Evolutionary conservation across 495 filamentous ascomycete species (phyloP), one percentile per base, ranked within the genome.

Genomic region (Hyaloscypha variabilis): DNA sequence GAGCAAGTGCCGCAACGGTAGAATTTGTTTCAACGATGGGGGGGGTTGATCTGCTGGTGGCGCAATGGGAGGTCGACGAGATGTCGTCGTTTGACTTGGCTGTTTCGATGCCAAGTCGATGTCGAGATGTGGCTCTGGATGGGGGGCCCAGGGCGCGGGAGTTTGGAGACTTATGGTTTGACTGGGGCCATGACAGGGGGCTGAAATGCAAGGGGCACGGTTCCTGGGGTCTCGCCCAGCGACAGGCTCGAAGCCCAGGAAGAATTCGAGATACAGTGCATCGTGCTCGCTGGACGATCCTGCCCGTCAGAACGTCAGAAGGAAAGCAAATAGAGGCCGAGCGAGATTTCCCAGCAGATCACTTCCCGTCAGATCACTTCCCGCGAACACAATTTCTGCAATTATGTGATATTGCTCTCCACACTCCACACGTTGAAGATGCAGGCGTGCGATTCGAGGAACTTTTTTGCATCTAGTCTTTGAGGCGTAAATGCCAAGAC

Each of bases 1-100:
- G 39, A 46, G 13, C 31, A 46, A 46, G 10, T 46, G 39, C 17
- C 17, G 31, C 31, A 34, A 6, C 31, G n/a, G 2, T 46, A 10
- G 39, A 46, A 46, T 17, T 46, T 46, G 17, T 46, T 34, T 34
- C 31, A 19, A 46, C 17, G 39, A 46, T 46, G 8, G n/a, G n/a
- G n/a, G n/a, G 14, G 39, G 39, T 46, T 14, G 39, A 46, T 46
- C 11, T 14, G 11, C 10, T 46, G 39, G 39, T 46, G 39, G 10
- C 17, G 39, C 39, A 46, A 46, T 46, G 39, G 13, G 39, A 46
- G 39, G 39, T 46, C 3, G 8, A 11, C 4, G 0, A 3, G 17
- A 46, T 46, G 39, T 46, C 39, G 39, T 46, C 13, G 39, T 46
- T 46, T 46, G 39, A 46, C 39, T 46, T 46, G 39, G 39, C 39